Base-by-base conservation (phyloP, 345 rosid species). In the Dovyalis caffra region DNA sequence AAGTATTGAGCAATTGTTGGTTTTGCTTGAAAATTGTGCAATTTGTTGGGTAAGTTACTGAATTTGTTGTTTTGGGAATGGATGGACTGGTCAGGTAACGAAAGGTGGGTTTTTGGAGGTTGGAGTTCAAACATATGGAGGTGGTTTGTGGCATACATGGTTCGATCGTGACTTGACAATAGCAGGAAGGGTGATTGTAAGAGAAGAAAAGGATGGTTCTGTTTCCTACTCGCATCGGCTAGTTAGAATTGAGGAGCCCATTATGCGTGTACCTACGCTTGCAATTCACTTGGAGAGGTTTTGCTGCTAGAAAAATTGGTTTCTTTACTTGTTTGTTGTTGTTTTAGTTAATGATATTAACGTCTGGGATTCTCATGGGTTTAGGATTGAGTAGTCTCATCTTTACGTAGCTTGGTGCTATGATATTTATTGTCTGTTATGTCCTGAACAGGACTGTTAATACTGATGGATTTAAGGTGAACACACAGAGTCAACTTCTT, bases 81-180 rank as follows among this genome's bases (percentile, higher is more conserved):
- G 77, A 38, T 51, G 51, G 63, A 32, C 57, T 84, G 67, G 66
- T 14, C 78, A 95, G 99, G 91, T 95, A 70, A 80, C 77, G 6
- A 93, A 87, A 88, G 90, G 90, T 58, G 96, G 91, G 25, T 95
- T 31, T 84, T 82, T 95, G 85, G 96, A 89, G 86, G 93, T 90
- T 75, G 99, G 98, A 58, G 97, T 93, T 71, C 99, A 96, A 76
- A 82, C 88, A 16, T 96, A 96, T 65, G 98, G 99, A 78, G 90
- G 98, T 76, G 99, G 99, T 4, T 80, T 96, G 64, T 93, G 98
- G 98, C 85, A 96, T 78, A 96, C 98, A 0, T 96, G 99, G 99
- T 96, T 96, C 65, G 99, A 96, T 78, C 97, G 99, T 57, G 98
- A 96, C 88, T 85, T 96, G 94, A 87, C 97, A 1, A 83, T 92